phyloP scores from a whole-genome alignment of 345 rosid species.

The Euphorbia tirucalli region DNA sequence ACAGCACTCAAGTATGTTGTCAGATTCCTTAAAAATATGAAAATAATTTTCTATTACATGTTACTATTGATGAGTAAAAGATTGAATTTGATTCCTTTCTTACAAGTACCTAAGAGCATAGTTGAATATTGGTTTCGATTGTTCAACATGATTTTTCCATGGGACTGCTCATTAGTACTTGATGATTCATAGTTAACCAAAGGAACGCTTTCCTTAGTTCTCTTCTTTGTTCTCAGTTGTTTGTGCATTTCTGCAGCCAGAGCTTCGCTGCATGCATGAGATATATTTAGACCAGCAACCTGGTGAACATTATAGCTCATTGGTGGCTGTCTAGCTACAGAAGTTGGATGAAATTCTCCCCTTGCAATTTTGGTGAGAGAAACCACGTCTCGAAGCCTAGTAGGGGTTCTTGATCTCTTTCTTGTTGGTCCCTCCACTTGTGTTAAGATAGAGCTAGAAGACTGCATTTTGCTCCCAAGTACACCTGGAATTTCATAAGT shows the following conservation, averaged over 20 bases:
- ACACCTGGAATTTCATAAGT: constrained; percentile 23
- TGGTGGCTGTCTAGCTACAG: constrained; percentile 21
- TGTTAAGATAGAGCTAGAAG: constrained; percentile 23
- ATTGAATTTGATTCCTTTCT: constrained; percentile 1
- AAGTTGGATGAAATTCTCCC: constrained; percentile 20
- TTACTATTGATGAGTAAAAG: not conserved
- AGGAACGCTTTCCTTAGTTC: constrained; percentile 39
- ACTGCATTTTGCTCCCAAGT: constrained; percentile 32
- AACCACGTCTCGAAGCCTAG: constrained; percentile 40
- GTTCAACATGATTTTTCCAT: constrained; percentile 31
- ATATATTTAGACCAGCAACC: constrained; percentile 17
- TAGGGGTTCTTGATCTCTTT: constrained; percentile 54
- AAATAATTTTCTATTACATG: not conserved
- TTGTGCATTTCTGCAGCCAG: constrained; percentile 32
- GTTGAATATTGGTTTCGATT: constrained; percentile 28
- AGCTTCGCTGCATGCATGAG: constrained; percentile 34
- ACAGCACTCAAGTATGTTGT: constrained; percentile 6
- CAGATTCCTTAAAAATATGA: constrained; percentile 3
- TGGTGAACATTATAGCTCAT: constrained; percentile 20
- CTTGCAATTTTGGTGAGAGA: constrained; percentile 38
- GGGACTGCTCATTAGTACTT: constrained; percentile 30
- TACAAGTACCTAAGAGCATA: constrained; percentile 42
- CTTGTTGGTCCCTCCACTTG: constrained; percentile 41
- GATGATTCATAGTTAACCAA: constrained; percentile 28
- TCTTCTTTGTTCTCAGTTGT: constrained; percentile 48